Conservation (phyloP, 2,329 filamentous ascomycete genomes). For the Cercospora sp. region DNA sequence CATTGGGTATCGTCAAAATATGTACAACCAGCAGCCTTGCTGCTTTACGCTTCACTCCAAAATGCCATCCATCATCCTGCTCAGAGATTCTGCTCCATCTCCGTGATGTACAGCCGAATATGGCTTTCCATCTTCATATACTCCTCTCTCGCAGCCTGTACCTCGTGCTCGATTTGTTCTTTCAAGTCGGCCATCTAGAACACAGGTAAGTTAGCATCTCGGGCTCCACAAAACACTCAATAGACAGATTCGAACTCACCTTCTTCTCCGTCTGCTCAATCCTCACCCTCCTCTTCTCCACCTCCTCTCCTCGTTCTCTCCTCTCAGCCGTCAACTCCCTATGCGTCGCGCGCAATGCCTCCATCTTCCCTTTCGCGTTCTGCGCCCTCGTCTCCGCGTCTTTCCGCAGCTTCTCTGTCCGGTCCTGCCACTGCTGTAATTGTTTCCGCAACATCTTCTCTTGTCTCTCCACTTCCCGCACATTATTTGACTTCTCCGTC, state of each 20-base stretch:
- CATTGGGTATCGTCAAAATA: constrained; percentile 17
- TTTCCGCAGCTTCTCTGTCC: constrained; percentile 79
- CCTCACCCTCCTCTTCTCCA: constrained; percentile 85
- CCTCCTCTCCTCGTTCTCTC: constrained; percentile 82
- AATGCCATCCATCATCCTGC: neutral
- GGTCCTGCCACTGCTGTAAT: constrained; percentile 78
- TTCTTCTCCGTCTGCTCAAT: constrained; percentile 99
- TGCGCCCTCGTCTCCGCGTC: constrained; percentile 79
- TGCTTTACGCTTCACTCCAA: neutral
- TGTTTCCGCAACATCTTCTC: constrained; percentile 83
- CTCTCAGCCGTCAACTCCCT: constrained; percentile 80
- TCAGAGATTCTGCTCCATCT: constrained; percentile 88
- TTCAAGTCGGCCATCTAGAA: constrained; percentile 91
- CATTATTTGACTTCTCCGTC: constrained; percentile 82
- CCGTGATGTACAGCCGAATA: constrained; percentile 95
- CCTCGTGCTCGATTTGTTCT: constrained; percentile 93
- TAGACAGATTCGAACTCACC: constrained; percentile 53
- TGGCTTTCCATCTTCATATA: constrained; percentile 98
- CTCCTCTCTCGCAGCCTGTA: constrained; percentile 85
- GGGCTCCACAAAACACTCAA: neutral
- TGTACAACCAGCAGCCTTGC: constrained; percentile 3
- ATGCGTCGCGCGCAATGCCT: constrained; percentile 79
- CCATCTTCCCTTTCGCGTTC: constrained; percentile 83
- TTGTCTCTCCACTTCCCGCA: constrained; percentile 85
- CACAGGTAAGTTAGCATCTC: constrained; percentile 24